Base-by-base conservation (phyloP, 1,284 basidiomycete species). In the Apiotrichum laibachii region DNA sequence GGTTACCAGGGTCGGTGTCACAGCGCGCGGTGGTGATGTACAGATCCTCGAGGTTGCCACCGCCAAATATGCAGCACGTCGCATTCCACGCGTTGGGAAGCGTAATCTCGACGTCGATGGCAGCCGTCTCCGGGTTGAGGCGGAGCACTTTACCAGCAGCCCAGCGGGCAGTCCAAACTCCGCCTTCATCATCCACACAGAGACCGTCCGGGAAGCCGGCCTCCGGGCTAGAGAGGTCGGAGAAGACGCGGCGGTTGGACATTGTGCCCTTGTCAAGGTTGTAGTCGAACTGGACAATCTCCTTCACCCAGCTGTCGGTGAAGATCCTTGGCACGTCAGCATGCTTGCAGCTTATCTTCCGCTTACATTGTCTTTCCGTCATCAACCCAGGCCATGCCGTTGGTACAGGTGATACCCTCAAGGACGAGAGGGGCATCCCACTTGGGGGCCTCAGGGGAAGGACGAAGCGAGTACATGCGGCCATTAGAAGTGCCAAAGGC, bases 31-130 rank as follows among this genome's bases (percentile, higher is more conserved):
- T 62, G 12, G 67, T 68, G 18, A 70, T 63, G 56, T 59, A 70
- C 1, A 70, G 61, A 37, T 67, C 65, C 18, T 66, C 60, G 35
- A 68, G 54, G 42, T 67, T 60, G 13, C 37, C 44, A 69, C 69
- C 69, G 43, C 69, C 69, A 51, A 69, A 71, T 26, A 62, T 33
- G 50, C 59, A 59, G 37, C 64, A 69, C 15, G 63, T 65, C 16
- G 60, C 54, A 43, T 62, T 62, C 56, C 59, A 46, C 26, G 60
- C 54, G 21, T 56, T 55, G 12, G 69, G 67, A 16, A 69, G 48
- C 52, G 57, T 33, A 35, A 62, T 60, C 19, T 57, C 54, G 19
- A 49, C 46, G 19, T 61, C 55, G 22, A 63, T 56, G 15, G 13
- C 16, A 22, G 63, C 39, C 13, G 60, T 63, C 9, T 48, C 21